Percentiles rank a stretch among this genome's conserved stretches.
phyloP scores from a whole-genome alignment of 2,329 filamentous ascomycete genomes.

The Ophiocordyceps camponoti-saundersi region DNA sequence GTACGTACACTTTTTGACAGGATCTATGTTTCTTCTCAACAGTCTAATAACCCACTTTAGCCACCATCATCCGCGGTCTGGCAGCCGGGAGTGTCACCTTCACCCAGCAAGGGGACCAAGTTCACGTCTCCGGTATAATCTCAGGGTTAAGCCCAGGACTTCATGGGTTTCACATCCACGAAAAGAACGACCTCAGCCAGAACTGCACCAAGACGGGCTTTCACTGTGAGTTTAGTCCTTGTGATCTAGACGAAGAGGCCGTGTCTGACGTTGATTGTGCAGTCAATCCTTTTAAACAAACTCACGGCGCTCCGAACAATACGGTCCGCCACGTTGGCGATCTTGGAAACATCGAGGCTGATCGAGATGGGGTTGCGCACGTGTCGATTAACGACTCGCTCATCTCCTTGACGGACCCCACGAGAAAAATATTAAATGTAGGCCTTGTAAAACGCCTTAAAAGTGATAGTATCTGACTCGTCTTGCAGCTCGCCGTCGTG shows the following conservation, averaged over 20 bases:
- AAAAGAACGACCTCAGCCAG: neutral
- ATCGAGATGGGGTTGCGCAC: neutral
- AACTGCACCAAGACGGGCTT: neutral
- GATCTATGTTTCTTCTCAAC: neutral
- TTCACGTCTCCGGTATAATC: neutral
- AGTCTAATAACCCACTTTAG: neutral
- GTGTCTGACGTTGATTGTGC: neutral
- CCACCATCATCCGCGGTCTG: neutral
- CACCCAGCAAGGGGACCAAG: neutral
- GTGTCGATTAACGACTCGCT: neutral
- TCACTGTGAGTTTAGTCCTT: neutral
- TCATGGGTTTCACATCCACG: neutral
- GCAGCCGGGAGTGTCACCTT: neutral
- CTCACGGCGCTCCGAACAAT: neutral
- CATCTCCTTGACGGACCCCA: neutral
- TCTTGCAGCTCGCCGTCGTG: neutral
- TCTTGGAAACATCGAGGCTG: neutral
- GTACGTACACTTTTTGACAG: neutral
- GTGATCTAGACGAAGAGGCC: neutral
- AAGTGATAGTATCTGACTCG: neutral
- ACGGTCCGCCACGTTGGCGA: neutral
- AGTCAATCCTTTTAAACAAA: neutral
- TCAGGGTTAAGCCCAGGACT: neutral
- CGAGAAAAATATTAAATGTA: neutral
- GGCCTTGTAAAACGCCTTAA: neutral